Base-by-base conservation (phyloP, 345 rosid species). In the Litchi chinensis region DNA sequence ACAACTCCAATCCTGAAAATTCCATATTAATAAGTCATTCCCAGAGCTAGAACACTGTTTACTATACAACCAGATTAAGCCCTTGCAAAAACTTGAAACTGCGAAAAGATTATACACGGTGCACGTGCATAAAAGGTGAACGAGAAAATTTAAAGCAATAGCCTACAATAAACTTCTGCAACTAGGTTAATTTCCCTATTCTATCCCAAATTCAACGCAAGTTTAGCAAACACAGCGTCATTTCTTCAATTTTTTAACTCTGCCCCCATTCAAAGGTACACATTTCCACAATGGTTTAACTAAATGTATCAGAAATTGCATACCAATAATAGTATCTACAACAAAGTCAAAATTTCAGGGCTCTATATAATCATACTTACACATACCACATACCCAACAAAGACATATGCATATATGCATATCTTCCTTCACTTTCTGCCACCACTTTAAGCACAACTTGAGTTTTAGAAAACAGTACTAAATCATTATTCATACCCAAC, bases 1-100 rank as follows among this genome's bases (percentile, higher is more conserved):
- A 94, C 91, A 7, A 96, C 94, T 72, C 98, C 99, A 28, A 93
- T 91, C 78, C 98, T 96, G 87, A n/a, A 85, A 81, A 85, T 80
- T 32, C 79, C 60, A 12, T n/a, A 64, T 8, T 52, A 64, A 62
- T 60, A 64, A 66, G 32, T 54, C 79, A 50, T 67, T 67, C 5
- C 10, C n/a, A 77, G 16, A 39, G 56, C 65, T 39, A 39, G 65
- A 54, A 4, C 18, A 37, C 8, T 21, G 8, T 37, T 54, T 12
- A 56, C 73, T n/a, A n/a, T n/a, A n/a, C n/a, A n/a, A 54, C 18
- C 10, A 22, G 26, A 76, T 52, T 50, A 46, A 10, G 70, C 11
- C 2, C 10, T 13, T 7, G 28, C 39, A 74, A 65, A 75, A 16
- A 6, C 70, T 46, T 10, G n/a, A 65, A 75, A 75, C 37, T 3